These are phyloP conservation scores for Cystobasidium slooffiae DNA, from an alignment of 1,284 basidiomycete species.

Conservation along the genomic window DNA sequence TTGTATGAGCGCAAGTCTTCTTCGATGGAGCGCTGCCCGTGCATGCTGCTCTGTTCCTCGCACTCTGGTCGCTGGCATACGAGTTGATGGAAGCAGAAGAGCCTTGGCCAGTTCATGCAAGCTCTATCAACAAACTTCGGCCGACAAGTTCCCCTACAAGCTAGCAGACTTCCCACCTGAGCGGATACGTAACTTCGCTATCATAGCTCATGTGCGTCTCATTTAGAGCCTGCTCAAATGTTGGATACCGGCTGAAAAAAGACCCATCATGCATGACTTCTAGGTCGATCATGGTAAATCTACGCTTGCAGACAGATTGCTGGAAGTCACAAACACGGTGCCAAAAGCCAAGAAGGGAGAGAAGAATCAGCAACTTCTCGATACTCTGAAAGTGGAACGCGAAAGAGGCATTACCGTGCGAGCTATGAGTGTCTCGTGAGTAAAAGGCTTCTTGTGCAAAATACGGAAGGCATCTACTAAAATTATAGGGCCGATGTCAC, in stretches of 20 bases:
- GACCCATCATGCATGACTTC: background rate
- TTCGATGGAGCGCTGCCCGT: background rate
- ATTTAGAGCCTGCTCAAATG: conserved; percentile 58
- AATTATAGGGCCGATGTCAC: conserved; percentile 6
- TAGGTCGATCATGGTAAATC: conserved; percentile 39
- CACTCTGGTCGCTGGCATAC: background rate
- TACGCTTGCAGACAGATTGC: conserved; percentile 78
- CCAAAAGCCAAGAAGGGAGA: conserved; percentile 65
- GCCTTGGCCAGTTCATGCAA: background rate
- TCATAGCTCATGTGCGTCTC: conserved; percentile 74
- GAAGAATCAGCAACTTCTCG: conserved; percentile 83
- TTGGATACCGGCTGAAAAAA: conserved; percentile 64
- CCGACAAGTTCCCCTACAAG: conserved; percentile 23
- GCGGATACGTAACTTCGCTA: conserved; percentile 87
- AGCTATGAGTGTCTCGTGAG: conserved; percentile 83
- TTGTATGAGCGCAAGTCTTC: conserved; percentile 11
- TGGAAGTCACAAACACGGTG: conserved; percentile 84
- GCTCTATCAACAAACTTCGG: conserved; percentile 1
- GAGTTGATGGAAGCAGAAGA: background rate
- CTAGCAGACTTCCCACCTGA: conserved; percentile 41
- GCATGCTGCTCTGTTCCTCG: background rate
- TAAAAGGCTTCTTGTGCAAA: conserved; percentile 4
- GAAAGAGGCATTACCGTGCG: conserved; percentile 88
- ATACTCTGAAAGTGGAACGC: conserved; percentile 93
- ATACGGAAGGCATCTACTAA: background rate